Percentiles rank a stretch among this genome's conserved stretches.
phyloP scores from a whole-genome alignment of 2,329 filamentous ascomycete species.

The Magnaporthiopsis incrustans region DNA sequence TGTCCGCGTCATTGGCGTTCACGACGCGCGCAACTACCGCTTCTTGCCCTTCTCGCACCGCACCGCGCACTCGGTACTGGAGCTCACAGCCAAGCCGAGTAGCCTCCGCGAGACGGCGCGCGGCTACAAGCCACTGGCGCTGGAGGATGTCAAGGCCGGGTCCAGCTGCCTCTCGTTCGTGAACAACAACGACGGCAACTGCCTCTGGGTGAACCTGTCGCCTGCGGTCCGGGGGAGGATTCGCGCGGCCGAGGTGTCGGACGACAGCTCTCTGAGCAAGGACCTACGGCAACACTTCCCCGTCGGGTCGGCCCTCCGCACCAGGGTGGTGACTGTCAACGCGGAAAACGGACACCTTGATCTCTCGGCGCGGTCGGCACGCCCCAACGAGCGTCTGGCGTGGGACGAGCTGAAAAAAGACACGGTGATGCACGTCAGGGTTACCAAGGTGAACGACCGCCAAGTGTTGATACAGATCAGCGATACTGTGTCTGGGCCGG shows the following conservation, averaged over 20 bases:
- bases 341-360: slow-evolving; percentile 67
- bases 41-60: slow-evolving; percentile 90
- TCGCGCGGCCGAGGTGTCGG: slow-evolving; percentile 73
- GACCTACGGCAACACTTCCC: slow-evolving; percentile 77
- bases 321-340: slow-evolving; percentile 70
- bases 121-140: slow-evolving; percentile 44
- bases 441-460: slow-evolving; percentile 79
- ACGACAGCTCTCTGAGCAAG: slow-evolving; percentile 72
- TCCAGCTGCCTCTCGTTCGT: slow-evolving; percentile 74
- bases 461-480: slow-evolving; percentile 81
- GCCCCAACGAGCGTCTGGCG: slow-evolving; percentile 48
- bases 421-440: slow-evolving; percentile 71
- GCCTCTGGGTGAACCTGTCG: slow-evolving; percentile 84
- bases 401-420: slow-evolving; percentile 68
- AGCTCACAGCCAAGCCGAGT: slow-evolving; percentile 74
- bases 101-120: slow-evolving; percentile 40
- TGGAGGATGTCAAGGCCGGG: slow-evolving; percentile 66
- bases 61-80: slow-evolving; percentile 72
- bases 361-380: slow-evolving; percentile 63
- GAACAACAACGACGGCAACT: slow-evolving; percentile 77
- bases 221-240: slow-evolving; percentile 82
- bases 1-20: slow-evolving; percentile 75
- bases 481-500: slow-evolving; percentile 67
- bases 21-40: slow-evolving; percentile 82
- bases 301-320: slow-evolving; percentile 77